phyloP scores from a whole-genome alignment of 345 rosid genomes.

The Ceriops zippeliana region DNA sequence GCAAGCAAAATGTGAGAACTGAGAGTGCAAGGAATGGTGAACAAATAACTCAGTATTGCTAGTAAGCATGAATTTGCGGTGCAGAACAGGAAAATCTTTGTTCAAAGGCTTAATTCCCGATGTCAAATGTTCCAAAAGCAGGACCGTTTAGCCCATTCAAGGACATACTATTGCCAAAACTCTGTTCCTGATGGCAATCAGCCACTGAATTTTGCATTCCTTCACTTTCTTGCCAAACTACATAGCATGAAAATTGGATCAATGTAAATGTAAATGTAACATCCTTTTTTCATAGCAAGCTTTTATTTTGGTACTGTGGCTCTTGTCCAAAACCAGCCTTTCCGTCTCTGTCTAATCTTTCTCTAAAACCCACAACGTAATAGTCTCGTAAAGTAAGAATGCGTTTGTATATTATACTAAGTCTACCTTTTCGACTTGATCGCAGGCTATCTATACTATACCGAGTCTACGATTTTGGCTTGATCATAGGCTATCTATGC shows the following conservation, averaged over 20 bases:
- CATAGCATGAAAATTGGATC: background rate
- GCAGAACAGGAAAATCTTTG: conserved; percentile 28
- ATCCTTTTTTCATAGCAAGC: background rate
- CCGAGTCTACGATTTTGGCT: no score
- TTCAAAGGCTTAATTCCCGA: conserved; percentile 24
- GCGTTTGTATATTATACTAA: no score
- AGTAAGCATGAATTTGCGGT: conserved; percentile 16
- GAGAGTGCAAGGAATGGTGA: background rate
- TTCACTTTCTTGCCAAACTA: no score
- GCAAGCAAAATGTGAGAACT: background rate
- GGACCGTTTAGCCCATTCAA: conserved; percentile 20
- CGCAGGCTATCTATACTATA: no score
- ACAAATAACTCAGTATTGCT: conserved; percentile 14
- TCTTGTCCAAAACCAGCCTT: no score
- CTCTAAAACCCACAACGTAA: no score
- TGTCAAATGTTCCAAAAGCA: conserved; percentile 21
- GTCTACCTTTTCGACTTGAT: no score
- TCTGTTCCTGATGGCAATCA: conserved; percentile 30
- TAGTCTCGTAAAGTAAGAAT: no score
- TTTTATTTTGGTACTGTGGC: no score
- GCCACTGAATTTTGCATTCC: background rate
- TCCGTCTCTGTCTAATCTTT: no score
- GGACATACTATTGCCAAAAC: conserved; percentile 32
- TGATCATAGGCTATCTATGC: no score
- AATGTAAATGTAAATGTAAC: background rate